Conservation (phyloP, 129 eudicot species). For the Deinandra increscens region DNA sequence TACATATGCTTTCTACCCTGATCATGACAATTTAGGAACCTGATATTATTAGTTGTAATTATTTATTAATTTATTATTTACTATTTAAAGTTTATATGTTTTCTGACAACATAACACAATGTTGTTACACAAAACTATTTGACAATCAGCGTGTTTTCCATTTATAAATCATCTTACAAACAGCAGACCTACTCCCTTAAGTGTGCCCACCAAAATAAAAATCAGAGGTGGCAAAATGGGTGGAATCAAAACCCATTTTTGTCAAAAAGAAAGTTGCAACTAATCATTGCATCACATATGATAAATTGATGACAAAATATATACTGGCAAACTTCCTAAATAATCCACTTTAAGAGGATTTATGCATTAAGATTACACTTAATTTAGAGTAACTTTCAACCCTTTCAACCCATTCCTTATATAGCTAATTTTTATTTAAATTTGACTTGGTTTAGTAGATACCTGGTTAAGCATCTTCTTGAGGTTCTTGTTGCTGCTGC, state of each 20-base stretch:
- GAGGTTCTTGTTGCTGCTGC: constrained; percentile 75
- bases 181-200: neutral
- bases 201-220: neutral
- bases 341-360: neutral
- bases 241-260: neutral
- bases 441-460: constrained; percentile 2
- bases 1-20: neutral
- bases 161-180: neutral
- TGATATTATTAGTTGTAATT: neutral
- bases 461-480: constrained; percentile 54
- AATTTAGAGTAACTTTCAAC: neutral
- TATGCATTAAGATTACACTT: neutral
- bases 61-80: neutral
- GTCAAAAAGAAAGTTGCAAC: neutral
- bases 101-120: neutral
- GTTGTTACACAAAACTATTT: neutral
- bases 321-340: neutral
- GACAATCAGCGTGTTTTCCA: neutral
- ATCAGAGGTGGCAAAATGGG: constrained; percentile 9
- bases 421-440: neutral
- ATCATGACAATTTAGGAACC: neutral
- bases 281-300: neutral
- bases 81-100: neutral
- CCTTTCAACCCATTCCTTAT: neutral
- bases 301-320: neutral